Conservation (phyloP, 495 filamentous ascomycete species). For the Aspergillus bertholletiae region DNA sequence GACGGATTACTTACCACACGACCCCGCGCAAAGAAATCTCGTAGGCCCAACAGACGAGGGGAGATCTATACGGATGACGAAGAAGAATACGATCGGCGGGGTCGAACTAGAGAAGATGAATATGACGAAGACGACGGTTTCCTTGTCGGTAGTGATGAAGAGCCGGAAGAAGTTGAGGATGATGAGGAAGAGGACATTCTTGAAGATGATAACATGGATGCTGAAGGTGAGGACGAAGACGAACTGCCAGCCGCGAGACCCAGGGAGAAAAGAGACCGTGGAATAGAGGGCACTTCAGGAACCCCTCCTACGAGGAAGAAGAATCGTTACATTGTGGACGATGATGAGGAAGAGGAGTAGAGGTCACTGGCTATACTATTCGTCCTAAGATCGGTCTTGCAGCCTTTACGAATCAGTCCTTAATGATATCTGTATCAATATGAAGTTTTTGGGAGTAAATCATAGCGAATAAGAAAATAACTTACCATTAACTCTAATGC, state of each 20-base stretch:
- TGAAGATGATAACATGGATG: constrained; percentile 55
- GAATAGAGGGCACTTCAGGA: constrained; percentile 17
- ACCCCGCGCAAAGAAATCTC: constrained; percentile 39
- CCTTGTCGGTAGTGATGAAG: constrained; percentile 71
- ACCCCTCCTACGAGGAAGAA: constrained; percentile 43
- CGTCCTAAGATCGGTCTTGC: no score
- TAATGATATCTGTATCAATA: constrained; percentile 12
- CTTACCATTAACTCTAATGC: no score
- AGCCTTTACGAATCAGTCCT: no score
- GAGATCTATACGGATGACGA: constrained; percentile 56
- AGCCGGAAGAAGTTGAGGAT: constrained; percentile 54
- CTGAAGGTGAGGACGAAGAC: constrained; percentile 53
- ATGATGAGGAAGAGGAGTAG: constrained; percentile 45
- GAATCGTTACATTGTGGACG: constrained; percentile 44
- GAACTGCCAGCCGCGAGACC: constrained; percentile 22
- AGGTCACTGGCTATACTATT: not conserved
- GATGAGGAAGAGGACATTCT: constrained; percentile 63
- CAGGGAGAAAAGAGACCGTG: constrained; percentile 16
- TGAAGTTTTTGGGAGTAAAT: not conserved
- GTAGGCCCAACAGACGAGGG: constrained; percentile 43
- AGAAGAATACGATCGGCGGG: constrained; percentile 60
- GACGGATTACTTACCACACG: constrained; percentile 45
- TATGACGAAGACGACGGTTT: constrained; percentile 82
- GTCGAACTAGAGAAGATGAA: constrained; percentile 67
- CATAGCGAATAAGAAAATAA: constrained; percentile 5